Base-by-base conservation (phyloP, 2,329 filamentous ascomycete species). In the Chlorencoelia australis region DNA sequence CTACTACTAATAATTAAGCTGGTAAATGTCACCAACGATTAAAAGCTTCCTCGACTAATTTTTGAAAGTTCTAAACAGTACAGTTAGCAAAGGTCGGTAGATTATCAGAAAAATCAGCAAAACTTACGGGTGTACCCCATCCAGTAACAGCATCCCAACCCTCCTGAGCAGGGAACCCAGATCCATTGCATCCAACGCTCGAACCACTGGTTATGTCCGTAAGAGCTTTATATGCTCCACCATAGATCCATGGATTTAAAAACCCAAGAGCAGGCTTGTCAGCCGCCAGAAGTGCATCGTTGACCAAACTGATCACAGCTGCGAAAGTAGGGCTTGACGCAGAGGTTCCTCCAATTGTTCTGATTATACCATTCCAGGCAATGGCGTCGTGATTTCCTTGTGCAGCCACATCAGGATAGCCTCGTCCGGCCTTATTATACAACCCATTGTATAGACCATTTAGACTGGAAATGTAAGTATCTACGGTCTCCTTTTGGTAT, bases 291-390 rank as follows among this genome's bases (percentile, higher is more conserved):
- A 74, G 59, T 0, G 71, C 73, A 42, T 79, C 75, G 45, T 82
- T 82, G 29, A 81, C 60, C 4, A 82, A 62, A 2, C 70, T 60
- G 24, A 82, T 61, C 39, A 81, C 63, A 13, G 65, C 69, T 1
- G 72, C 65, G 3, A 71, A 67, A 0, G 72, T 58, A 1, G 77
- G 78, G 0, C 68, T 59, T 1, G 73, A 68, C 9, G 73, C 73
- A 7, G 60, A 66, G 2, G 66, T 71, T 3, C 72, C 71, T 16
- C 61, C 63, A 21, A 73, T 64, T 0, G 52, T 47, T 1, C 52
- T 50, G 24, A 55, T 50, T 0, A 46, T 57, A 4, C 57, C 55
- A 26, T 62, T 59, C 46, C 58, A 61, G 41, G 59, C 42, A 15
- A 51, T 45, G 5, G 55, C 43, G 38, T 78, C 80, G 42, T 74